Base-by-base conservation (phyloP, 2,329 filamentous ascomycete species). In the Aplosporella prunicola region DNA sequence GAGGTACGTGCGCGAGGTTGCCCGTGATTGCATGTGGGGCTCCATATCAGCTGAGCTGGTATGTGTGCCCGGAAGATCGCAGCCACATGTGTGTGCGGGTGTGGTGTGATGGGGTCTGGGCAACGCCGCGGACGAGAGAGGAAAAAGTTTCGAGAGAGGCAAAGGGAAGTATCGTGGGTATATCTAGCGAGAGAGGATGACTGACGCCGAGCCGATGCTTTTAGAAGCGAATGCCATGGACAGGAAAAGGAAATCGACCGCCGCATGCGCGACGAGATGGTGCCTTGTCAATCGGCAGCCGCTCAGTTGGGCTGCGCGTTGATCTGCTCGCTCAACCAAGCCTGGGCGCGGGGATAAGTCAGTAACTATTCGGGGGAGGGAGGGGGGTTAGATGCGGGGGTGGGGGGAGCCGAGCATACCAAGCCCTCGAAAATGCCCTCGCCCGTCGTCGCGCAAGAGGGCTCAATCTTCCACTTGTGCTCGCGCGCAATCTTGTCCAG, bases 381-480 rank as follows among this genome's bases (percentile, higher is more conserved):
- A 16, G 13, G n/a, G 13, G 10, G 11, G 13, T 9, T n/a, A 5
- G 9, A 13, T 16, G 24, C 25, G 9, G 5, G 16, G 20, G 13
- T 18, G 22, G 18, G 13, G 9, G 35, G 20, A 11, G 16, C 20
- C 8, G 11, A 23, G 49, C 55, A 15, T 56, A 62, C 60, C 46
- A 71, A 51, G 39, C 67, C 67, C 51, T 71, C 67, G 40, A 71
- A 71, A 49, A 71, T 71, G 28, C 61, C 67, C 49, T 70, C 67
- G 46, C 67, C 67, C 14, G 67, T 69, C 31, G 66, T 70, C 32
- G 67, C 67, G 47, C 67, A 71, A 50, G 65, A 69, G 35, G 67
- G 67, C 58, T 71, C 67, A 40, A 71, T 67, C 50, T 71, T 71
- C 67, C 67, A 71, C 23, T 63, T 61, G 48, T 70, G 67, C 50